Base-by-base conservation (phyloP, 495 filamentous ascomycete species). In the Neurospora intermedia region DNA sequence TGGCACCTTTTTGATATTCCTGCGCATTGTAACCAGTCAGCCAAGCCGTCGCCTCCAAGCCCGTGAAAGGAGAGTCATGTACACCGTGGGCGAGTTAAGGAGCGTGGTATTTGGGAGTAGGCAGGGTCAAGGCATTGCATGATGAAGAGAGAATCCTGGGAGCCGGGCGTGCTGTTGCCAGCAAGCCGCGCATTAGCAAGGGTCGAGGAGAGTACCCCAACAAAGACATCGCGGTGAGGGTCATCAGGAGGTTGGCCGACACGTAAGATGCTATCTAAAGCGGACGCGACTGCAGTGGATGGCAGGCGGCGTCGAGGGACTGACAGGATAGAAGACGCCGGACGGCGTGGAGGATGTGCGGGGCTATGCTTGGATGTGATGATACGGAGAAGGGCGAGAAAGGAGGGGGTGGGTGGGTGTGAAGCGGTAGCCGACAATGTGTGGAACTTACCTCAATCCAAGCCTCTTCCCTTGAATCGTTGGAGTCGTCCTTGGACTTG, bases 1-100 rank as follows among this genome's bases (percentile, higher is more conserved):
- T 98, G 73, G 96, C 96, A 86, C 97, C 96, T 82, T 99, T 99
- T 84, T 97, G 94, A 79, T 93, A 98, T 76, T 91, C 89, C 96
- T 99, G 80, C 73, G 69, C 74, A 31, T 38, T 31, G 43, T 71
- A 71, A 42, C 69, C 73, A 42, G 80, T 82, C 78, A 81, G 78
- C 78, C 80, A 79, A 78, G 72, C 75, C 76, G 76, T 73, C 74
- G 74, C 73, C 73, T 71, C 71, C 72, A 66, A 39, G 41, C 70
- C 77, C 70, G 75, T 73, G 69, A 73, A 71, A 76, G 72, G 71
- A 74, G 77, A 72, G 27, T 73, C 54, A 69, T 80, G 73, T 78
- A 77, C 73, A 77, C 71, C 74, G 74, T 77, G 75, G 54, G 78
- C 78, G 76, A 43, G 75, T 48, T 73, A 38, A 70, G 71, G 54